These are phyloP conservation scores for Talaromyces piceae DNA, from an alignment of 2,329 filamentous ascomycete species.

Conservation along the genomic window DNA sequence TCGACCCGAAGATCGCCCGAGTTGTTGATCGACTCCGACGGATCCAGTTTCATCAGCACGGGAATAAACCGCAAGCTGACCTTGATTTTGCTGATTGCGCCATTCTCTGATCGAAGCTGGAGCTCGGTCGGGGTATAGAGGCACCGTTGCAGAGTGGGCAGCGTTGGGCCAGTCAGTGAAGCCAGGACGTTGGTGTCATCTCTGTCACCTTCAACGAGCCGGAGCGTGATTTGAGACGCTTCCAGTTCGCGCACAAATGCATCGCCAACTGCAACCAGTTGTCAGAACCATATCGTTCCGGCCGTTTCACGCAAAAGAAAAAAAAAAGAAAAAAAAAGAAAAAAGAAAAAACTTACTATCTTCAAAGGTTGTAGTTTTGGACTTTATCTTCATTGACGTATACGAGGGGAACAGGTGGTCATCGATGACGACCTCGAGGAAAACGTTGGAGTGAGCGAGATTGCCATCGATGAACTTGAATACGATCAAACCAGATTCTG, in stretches of 20 bases:
- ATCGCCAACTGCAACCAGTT: slow-evolving; percentile 57
- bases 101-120: slow-evolving; percentile 69
- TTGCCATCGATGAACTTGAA: slow-evolving; percentile 92
- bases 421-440: slow-evolving; percentile 85
- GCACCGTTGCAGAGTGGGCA: slow-evolving; percentile 81
- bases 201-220: slow-evolving; percentile 67
- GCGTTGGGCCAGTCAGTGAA: slow-evolving; percentile 73
- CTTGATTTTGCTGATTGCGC: slow-evolving; percentile 68
- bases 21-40: slow-evolving; percentile 97
- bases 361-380: slow-evolving; percentile 65
- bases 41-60: slow-evolving; percentile 86
- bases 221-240: slow-evolving; percentile 84
- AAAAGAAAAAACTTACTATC: slow-evolving; percentile 62
- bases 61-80: slow-evolving; percentile 94
- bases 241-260: slow-evolving; percentile 96
- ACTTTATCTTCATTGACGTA: slow-evolving; percentile 66
- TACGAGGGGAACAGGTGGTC: slow-evolving; percentile 92
- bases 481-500: slow-evolving; percentile 83
- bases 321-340: too few relatives aligned
- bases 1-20: slow-evolving; percentile 95
- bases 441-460: slow-evolving; percentile 65
- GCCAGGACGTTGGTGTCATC: slow-evolving; percentile 67
- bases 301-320: too few relatives aligned
- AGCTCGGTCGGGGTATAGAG: slow-evolving; percentile 85
- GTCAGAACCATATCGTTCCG: neutral